phyloP scores from a whole-genome alignment of 345 rosid species.

The Eucalyptus grandis region DNA sequence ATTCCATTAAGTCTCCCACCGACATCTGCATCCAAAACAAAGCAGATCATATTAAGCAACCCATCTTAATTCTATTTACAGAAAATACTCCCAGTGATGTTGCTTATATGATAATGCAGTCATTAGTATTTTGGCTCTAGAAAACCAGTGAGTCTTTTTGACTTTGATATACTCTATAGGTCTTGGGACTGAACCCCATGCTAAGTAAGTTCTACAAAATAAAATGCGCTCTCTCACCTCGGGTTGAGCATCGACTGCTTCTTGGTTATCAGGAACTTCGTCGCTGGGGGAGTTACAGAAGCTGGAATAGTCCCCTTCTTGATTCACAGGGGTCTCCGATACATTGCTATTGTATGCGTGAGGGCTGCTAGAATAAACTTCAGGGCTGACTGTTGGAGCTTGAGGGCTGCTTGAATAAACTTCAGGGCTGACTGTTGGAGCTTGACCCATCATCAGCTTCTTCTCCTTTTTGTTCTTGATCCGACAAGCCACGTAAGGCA shows the following conservation, averaged over 20 bases:
- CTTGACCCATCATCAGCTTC: background rate
- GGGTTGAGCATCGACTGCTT: background rate
- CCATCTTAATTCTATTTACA: background rate
- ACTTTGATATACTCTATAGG: background rate
- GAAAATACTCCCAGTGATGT: background rate
- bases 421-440: background rate
- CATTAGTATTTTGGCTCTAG: background rate
- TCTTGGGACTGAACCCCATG: background rate
- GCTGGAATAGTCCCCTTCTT: background rate
- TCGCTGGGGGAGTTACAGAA: background rate
- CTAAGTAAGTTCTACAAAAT: background rate
- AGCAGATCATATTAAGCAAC: background rate
- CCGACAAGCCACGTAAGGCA: background rate
- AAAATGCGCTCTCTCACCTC: background rate
- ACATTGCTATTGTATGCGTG: background rate
- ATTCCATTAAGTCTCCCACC: background rate
- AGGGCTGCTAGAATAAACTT: background rate
- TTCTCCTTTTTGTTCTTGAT: background rate
- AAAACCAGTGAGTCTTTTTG: background rate
- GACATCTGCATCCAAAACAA: background rate
- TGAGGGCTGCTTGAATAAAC: background rate
- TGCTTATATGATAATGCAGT: background rate
- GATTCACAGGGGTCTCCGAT: background rate
- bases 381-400: background rate
- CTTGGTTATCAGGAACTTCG: background rate